Evolutionary conservation across 176 grass and related monocot species (phyloP).

Genomic region (Hyparrhenia diplandra): DNA sequence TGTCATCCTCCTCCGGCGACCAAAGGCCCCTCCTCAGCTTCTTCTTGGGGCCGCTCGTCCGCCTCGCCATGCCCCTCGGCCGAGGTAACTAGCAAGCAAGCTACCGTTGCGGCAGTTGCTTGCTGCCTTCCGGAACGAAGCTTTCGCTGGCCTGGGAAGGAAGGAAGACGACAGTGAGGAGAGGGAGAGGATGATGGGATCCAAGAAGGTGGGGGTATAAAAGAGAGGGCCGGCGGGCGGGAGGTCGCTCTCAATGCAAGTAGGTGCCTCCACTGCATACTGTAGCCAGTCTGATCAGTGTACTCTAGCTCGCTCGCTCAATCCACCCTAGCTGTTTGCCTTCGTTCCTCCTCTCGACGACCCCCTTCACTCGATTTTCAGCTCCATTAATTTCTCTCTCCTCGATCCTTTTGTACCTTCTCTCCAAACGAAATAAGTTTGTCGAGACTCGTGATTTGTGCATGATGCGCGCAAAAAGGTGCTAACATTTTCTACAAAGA

Average conservation of each 20-base stretch:
- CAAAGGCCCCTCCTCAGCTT: slow-evolving; percentile 71
- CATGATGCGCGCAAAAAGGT: neutral
- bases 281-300: neutral
- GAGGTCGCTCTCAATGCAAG: slow-evolving; percentile 48
- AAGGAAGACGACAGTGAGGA: neutral
- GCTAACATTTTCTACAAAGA: neutral
- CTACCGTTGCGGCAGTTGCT: neutral
- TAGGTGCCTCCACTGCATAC: slow-evolving; percentile 24
- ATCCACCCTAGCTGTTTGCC: neutral
- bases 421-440: neutral
- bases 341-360: neutral
- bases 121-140: neutral
- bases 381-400: neutral
- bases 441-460: neutral
- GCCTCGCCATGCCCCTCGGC: slow-evolving; percentile 49
- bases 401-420: neutral
- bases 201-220: slow-evolving; percentile 43
- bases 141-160: neutral
- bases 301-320: neutral
- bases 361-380: neutral
- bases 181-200: neutral
- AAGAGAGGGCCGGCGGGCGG: slow-evolving; percentile 20
- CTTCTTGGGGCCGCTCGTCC: slow-evolving; percentile 38
- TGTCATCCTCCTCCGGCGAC: slow-evolving; percentile 81
- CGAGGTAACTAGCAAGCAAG: too few species aligned